Base-by-base conservation (phyloP, 2,329 filamentous ascomycete species). In the Ophiognomonia clavigignenti-juglandacearum region DNA sequence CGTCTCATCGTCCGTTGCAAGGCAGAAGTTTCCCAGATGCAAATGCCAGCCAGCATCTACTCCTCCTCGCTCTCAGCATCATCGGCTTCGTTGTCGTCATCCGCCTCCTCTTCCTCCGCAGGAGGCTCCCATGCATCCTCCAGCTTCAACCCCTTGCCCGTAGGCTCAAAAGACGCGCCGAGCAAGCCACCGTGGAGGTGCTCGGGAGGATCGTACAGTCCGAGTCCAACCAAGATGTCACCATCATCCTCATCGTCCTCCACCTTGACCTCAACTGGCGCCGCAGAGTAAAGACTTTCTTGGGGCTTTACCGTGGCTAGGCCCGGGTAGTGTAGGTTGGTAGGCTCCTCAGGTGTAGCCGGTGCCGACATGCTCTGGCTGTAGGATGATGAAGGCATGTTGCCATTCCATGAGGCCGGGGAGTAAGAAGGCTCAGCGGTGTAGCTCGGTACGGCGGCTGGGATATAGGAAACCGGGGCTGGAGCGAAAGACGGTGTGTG, bases 171-270 rank as follows among this genome's bases (percentile, higher is more conserved):
- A 2, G 70, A 62, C 7, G 76, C 67, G 20, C 76, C 75, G 39
- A 82, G 64, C 16, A 86, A 62, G 19, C 49, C 38, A 20, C 46
- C 36, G 22, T 74, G 72, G 64, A 35, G 64, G 57, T 78, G 77
- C 46, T 83, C 83, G 0, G 86, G 86, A 4, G 78, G 70, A 57
- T 89, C 87, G 63, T 93, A 93, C 0, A 93, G 75, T 1, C 88
- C 88, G 77, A 93, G 84, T 18, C 87, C 87, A n/a, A 90, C 75
- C 2, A 92, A 73, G 50, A 89, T 84, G 58, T 90, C 86, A 31
- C 81, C 84, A 13, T 77, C 70, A 22, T 73, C 47, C 23, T 53
- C 61, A 23, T 80, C 61, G 22, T 80, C 79, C 39, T 78, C 71
- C 11, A n/a, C 24, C 16, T 45, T 29, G 10, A 68, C 60, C 32